These are phyloP conservation scores for Trichosporon coremiiforme DNA, from an alignment of 1,284 basidiomycete genomes.

Conservation along the genomic window DNA sequence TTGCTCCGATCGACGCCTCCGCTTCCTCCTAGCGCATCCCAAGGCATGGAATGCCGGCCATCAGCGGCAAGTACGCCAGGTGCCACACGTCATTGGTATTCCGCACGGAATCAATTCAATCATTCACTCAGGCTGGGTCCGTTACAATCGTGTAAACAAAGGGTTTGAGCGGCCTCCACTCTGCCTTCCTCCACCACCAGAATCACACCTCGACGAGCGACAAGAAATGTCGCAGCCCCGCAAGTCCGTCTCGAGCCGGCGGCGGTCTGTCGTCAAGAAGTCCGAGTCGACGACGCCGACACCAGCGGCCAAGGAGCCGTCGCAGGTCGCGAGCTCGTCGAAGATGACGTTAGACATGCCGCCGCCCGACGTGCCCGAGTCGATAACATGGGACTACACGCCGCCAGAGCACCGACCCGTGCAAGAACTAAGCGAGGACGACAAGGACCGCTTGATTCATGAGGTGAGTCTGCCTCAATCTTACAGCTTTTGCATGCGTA, in stretches of 20 bases:
- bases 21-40: not conserved
- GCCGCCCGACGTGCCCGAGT: constrained; percentile 38
- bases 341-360: constrained; percentile 41
- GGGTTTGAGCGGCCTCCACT: constrained; percentile 8
- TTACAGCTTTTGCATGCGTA: too few relatives aligned
- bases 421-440: constrained; percentile 36
- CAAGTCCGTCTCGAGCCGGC: constrained; percentile 30
- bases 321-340: constrained; percentile 32
- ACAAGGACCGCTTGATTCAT: constrained; percentile 42
- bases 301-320: constrained; percentile 3
- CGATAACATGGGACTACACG: constrained; percentile 44
- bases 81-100: constrained; percentile 25
- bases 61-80: not conserved
- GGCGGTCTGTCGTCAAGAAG: constrained; percentile 17
- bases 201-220: not conserved
- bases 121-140: not conserved
- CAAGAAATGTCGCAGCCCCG: constrained; percentile 27
- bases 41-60: constrained; percentile 1
- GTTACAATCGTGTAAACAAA: constrained; percentile 24
- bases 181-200: not conserved
- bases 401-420: constrained; percentile 20
- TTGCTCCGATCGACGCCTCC: not conserved
- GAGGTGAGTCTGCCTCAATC: constrained; percentile 37
- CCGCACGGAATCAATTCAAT: constrained; percentile 17
- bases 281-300: not conserved